Base-by-base conservation (phyloP, 495 filamentous ascomycete species). In the Talaromyces liani region DNA sequence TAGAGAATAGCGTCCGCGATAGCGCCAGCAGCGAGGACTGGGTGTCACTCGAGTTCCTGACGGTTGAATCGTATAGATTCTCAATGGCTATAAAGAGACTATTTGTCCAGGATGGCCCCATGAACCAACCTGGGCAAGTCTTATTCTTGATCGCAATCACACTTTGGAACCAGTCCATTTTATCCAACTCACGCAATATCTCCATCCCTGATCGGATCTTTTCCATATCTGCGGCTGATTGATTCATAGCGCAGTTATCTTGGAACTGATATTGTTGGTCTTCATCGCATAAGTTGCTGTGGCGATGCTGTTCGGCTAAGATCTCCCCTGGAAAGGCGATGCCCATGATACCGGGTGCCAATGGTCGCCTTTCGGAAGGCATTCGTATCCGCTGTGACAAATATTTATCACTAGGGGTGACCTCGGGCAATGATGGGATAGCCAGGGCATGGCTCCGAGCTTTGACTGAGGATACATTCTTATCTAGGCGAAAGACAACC, bases 1-100 rank as follows among this genome's bases (percentile, higher is more conserved):
- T 61, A 2, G 34, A 45, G 58, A 61, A 61, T 61, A 61, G 12
- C 16, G 18, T 33, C 2, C 9, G n/a, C 1, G 58, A 61, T 0
- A 45, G 36, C 4, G n/a, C 20, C 5, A 61, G 36, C 10, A 61
- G 20, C 3, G 31, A 45, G 36, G 14, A 16, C 36, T 47, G 6
- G 4, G 9, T 24, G 33, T 61, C 58, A 41, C 10, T 45, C 18
- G 58, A 45, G 25, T 20, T n/a, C 36, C 39, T 33, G 5, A 49
- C 36, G 12, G 33, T 18, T 16, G 14, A 4, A 49, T 61, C 33
- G 12, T 41, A 61, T 18, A 45, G 8, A 9, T 24, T 14, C 36
- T 47, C 58, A 31, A 61, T 61, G 20, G 58, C 58, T 61, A 14
- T 16, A 49, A 36, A 61, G n/a, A 61, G 18, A 49, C 9, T 24